Evolutionary conservation across 2,329 filamentous ascomycete genomes (phyloP).

Genomic region (Ophiosphaerella korrae): DNA sequence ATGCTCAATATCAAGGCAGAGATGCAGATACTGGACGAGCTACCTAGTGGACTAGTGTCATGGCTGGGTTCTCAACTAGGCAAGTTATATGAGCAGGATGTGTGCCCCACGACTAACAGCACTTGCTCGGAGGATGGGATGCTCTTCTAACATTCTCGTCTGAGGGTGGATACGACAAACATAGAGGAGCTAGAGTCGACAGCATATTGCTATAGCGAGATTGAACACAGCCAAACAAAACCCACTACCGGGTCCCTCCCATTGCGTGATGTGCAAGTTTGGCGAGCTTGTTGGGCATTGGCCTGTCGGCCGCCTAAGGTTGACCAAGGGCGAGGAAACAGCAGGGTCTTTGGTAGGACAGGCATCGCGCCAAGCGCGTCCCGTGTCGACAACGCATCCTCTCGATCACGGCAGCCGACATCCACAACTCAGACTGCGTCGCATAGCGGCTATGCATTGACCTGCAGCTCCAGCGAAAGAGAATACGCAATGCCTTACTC

Average conservation of each 20-base stretch:
- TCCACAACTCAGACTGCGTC: conserved; percentile 37
- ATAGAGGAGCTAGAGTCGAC: too few species aligned
- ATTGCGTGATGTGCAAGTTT: too few species aligned
- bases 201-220: too few species aligned
- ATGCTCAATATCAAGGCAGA: conserved; percentile 77
- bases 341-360: conserved; percentile 13
- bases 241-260: too few species aligned
- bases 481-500: conserved; percentile 39
- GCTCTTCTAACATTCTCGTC: conserved; percentile 24
- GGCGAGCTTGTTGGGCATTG: too few species aligned
- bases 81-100: conserved; percentile 3
- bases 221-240: too few species aligned
- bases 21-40: conserved; percentile 69
- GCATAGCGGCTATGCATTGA: conserved; percentile 46
- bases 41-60: conserved; percentile 34
- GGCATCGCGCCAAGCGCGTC: conserved; percentile 27
- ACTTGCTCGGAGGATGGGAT: conserved; percentile 30
- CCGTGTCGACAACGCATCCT: conserved; percentile 37
- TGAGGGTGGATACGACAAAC: too few species aligned
- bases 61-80: conserved; percentile 37
- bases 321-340: conserved; percentile 25
- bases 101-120: conserved; percentile 1
- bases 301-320: conserved; percentile 15
- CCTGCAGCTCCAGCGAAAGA: conserved; percentile 43
- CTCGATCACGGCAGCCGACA: conserved; percentile 42